These are phyloP conservation scores for Exobasidium cylindrosporum DNA, from an alignment of 1,284 basidiomycete species.

Conservation along the genomic window DNA sequence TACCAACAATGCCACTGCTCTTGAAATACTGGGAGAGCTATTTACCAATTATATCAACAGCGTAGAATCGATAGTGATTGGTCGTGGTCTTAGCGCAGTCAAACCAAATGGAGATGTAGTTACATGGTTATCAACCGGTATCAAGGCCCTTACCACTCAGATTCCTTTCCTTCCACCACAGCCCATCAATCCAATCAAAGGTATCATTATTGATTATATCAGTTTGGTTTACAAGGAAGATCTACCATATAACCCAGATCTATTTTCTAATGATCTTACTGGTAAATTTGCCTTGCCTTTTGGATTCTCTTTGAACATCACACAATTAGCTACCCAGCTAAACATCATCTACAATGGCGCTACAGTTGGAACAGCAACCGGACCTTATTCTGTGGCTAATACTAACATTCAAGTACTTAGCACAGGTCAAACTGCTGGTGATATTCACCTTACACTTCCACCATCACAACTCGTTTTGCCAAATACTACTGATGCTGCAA, in stretches of 20 bases:
- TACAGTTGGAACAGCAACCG: slow-evolving; percentile 59
- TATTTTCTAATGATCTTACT: slow-evolving; percentile 64
- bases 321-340: slow-evolving; percentile 64
- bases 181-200: slow-evolving; percentile 68
- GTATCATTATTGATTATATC: slow-evolving; percentile 67
- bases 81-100: slow-evolving; percentile 63
- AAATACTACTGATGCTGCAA: slow-evolving; percentile 59
- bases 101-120: slow-evolving; percentile 63
- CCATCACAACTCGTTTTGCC: slow-evolving; percentile 63
- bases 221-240: slow-evolving; percentile 63
- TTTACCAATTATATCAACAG: slow-evolving; percentile 75
- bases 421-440: slow-evolving; percentile 66
- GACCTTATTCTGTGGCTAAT: slow-evolving; percentile 25
- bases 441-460: slow-evolving; percentile 66
- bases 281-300: slow-evolving; percentile 71
- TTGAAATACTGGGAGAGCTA: slow-evolving; percentile 64
- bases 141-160: slow-evolving; percentile 65
- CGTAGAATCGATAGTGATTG: slow-evolving; percentile 64
- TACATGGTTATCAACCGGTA: slow-evolving; percentile 68
- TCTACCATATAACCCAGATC: slow-evolving; percentile 65
- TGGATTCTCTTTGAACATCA: slow-evolving; percentile 68
- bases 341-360: slow-evolving; percentile 64
- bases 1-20: slow-evolving; percentile 58
- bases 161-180: slow-evolving; percentile 64
- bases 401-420: slow-evolving; percentile 35